Base-by-base conservation (phyloP, 495 filamentous ascomycete genomes). In the Pseudomonodictys pantanalensis region DNA sequence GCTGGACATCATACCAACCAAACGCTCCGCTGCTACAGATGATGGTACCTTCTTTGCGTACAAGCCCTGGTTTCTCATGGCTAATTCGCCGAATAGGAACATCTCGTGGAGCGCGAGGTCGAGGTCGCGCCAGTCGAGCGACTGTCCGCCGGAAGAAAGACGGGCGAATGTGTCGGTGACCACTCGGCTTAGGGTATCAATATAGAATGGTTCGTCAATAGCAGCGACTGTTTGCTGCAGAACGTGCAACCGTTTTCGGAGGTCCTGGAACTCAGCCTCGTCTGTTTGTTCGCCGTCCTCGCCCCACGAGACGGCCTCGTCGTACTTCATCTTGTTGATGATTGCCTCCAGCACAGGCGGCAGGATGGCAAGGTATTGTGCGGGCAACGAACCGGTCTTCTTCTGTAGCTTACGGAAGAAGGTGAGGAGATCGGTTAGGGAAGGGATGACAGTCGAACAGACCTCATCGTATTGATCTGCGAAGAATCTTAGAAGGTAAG, bases 391-490 rank as follows among this genome's bases (percentile, higher is more conserved):
- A 41, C 78, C 77, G 45, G 78, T 81, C 18, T 69, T 57, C 66
- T 84, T 88, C 45, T 85, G 76, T 11, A 90, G 78, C 70, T 90
- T 96, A 11, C 93, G 85, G 51, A 96, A 81, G 70, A 92, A 89
- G 44, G 87, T 87, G 44, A 99, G 80, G 45, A 97, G 80, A 62
- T 99, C 93, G 32, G 87, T 92, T 35, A 96, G 83, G 41, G 88
- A 91, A 15, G 91, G 86, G 60, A 97, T 95, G 52, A 97, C 89
- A 6, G 89, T 92, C 38, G 91, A 92, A 73, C 92, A 97, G 57
- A 97, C 85, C 70, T 99, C 93, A 72, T 99, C 93, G 67, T 90
- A 99, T 73, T 99, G 92, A 69, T 99, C 95, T 22, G 90, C 89
- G 71, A 99, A 95, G 76, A 95, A 95, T 32, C 91, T 87, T 25